Evolutionary conservation across 2,329 filamentous ascomycete genomes (phyloP).

Genomic region (Aspergillus calidoustus): DNA sequence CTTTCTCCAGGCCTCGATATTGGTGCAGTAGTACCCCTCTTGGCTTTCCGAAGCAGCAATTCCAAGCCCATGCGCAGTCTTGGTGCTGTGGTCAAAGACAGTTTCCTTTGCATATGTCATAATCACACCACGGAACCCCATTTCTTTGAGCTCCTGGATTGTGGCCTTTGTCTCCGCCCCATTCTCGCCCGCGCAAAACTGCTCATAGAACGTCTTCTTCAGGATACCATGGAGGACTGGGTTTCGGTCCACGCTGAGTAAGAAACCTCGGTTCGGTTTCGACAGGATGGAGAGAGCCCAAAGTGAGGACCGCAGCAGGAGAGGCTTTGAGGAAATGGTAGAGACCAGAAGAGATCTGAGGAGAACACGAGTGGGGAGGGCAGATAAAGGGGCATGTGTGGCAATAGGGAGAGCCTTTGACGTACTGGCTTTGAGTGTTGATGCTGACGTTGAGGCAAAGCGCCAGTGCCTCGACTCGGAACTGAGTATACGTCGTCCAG

Average conservation of each 20-base stretch:
- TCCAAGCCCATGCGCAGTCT: conserved; percentile 57
- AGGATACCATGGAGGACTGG: conserved; percentile 70
- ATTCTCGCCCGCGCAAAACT: conserved; percentile 87
- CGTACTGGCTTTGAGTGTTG: not conserved
- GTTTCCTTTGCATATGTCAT: conserved; percentile 84
- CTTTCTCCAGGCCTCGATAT: conserved; percentile 65
- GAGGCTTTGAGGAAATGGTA: conserved; percentile 52
- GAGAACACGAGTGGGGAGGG: conserved; percentile 41
- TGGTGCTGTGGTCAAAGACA: conserved; percentile 60
- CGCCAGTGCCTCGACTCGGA: not conserved
- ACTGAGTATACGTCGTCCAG: not conserved
- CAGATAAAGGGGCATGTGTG: conserved; percentile 28
- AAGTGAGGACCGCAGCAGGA: conserved; percentile 72
- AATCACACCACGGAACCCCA: conserved; percentile 83
- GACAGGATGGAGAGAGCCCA: conserved; percentile 70
- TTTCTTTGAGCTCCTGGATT: conserved; percentile 66
- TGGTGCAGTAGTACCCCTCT: conserved; percentile 30
- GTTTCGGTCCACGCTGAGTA: conserved; percentile 77
- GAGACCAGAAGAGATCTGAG: conserved; percentile 51
- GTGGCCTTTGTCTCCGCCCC: conserved; percentile 68
- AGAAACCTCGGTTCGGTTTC: conserved; percentile 51
- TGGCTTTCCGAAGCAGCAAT: not conserved
- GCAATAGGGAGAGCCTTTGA: not conserved
- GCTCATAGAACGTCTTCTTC: conserved; percentile 72
- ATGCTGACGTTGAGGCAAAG: not conserved